Percentiles rank a stretch among this genome's conserved stretches.
These are phyloP conservation scores for Puccinia coronata DNA, from an alignment of 1,284 basidiomycete species.

Conservation along the genomic window DNA sequence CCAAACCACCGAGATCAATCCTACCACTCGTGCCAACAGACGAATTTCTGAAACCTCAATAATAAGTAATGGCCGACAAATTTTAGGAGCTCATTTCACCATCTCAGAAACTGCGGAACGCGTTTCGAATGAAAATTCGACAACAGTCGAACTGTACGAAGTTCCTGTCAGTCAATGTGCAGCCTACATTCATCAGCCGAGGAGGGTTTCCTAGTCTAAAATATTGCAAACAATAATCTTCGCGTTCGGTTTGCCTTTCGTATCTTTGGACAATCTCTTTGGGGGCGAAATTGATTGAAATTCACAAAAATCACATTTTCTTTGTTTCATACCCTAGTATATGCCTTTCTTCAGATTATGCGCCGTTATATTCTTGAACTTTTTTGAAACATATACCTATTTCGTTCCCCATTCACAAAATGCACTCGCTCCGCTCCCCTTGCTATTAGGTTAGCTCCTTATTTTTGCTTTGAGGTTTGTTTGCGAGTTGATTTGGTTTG, in stretches of 20 bases:
- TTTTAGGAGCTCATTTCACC: neutral
- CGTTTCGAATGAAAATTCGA: neutral
- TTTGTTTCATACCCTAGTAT: neutral
- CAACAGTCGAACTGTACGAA: conserved; percentile 1
- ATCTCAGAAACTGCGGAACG: neutral
- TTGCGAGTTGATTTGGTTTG: neutral
- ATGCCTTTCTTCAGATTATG: neutral
- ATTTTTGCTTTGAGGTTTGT: neutral
- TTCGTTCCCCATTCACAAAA: neutral
- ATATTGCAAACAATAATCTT: neutral
- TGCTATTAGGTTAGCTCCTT: neutral
- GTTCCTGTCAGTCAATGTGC: neutral
- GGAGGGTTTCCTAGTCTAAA: neutral
- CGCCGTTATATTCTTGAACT: neutral
- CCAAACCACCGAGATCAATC: neutral
- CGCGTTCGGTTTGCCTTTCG: neutral
- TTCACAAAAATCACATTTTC: neutral
- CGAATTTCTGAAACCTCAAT: neutral
- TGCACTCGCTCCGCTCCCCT: neutral
- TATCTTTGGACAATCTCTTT: neutral
- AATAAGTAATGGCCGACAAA: neutral
- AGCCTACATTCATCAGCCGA: neutral
- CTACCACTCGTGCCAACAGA: neutral
- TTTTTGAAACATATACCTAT: neutral
- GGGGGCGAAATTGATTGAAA: neutral